A percentile compares a stretch with the other conserved stretches of the same genome.
Evolutionary conservation across 306 rosid genomes (phyloP).

Genomic region (Arachis hypogaea): DNA sequence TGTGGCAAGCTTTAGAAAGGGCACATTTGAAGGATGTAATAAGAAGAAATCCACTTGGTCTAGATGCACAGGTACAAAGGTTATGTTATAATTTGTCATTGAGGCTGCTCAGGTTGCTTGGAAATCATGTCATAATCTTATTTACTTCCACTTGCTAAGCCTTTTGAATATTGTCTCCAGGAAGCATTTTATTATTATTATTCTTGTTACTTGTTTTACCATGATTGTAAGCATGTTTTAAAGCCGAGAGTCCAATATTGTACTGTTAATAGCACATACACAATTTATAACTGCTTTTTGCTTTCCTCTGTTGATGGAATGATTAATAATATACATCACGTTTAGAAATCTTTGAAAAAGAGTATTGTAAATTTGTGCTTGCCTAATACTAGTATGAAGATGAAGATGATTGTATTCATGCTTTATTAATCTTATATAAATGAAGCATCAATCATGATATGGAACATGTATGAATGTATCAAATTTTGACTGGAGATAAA

Average conservation of each 20-base stretch:
- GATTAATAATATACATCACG: not conserved
- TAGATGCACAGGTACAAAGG: conserved; percentile 71
- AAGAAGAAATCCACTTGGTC: conserved; percentile 71
- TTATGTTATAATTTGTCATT: conserved; percentile 13
- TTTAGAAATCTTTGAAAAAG: not conserved
- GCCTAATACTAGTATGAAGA: not conserved
- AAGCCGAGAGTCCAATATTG: not conserved
- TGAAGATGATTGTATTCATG: not conserved
- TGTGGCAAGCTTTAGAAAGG: conserved; percentile 90
- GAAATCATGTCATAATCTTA: not conserved
- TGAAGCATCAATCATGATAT: not conserved
- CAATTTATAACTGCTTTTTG: not conserved
- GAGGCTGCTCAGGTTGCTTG: conserved; percentile 4
- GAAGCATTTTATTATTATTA: not conserved
- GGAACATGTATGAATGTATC: conserved; percentile 5
- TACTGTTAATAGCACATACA: not conserved
- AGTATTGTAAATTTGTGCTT: not conserved
- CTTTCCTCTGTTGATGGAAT: not conserved
- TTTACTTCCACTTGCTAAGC: not conserved
- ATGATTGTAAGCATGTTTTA: not conserved
- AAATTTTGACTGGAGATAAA: not conserved
- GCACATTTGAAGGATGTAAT: conserved; percentile 79
- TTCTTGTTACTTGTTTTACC: too few species aligned
- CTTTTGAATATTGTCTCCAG: not conserved
- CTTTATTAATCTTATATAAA: conserved; percentile 4